A percentile compares a stretch with the other conserved stretches of the same genome.
Evolutionary conservation across 106 monocot genomes (phyloP).

Genomic region (Dioscorea dumetorum): DNA sequence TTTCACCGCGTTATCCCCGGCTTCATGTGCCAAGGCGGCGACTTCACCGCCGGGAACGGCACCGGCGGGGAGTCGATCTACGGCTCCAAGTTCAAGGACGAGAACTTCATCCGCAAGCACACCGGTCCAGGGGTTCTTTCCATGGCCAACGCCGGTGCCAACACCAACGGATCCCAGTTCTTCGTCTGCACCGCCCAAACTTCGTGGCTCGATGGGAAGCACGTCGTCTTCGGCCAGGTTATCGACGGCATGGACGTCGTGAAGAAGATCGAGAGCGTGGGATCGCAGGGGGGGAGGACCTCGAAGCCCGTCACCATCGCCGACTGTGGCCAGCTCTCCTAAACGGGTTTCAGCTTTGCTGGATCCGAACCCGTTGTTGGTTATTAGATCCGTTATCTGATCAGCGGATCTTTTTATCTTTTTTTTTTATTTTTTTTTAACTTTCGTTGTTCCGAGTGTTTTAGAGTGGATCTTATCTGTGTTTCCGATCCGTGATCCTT

Average conservation of each 20-base stretch:
- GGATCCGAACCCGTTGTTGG: background rate
- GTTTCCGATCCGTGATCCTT: no score
- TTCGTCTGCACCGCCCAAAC: conserved; percentile 63
- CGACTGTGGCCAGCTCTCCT: conserved; percentile 59
- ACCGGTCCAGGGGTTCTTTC: conserved; percentile 58
- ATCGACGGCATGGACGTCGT: conserved; percentile 57
- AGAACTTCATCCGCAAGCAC: conserved; percentile 63
- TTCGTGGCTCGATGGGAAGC: conserved; percentile 66
- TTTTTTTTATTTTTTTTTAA: no score
- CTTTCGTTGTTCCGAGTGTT: no score
- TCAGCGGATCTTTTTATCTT: no score
- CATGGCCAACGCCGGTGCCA: conserved; percentile 76
- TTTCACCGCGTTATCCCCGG: conserved; percentile 86
- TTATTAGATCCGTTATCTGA: no score
- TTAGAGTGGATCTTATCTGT: no score
- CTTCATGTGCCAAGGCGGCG: conserved; percentile 95
- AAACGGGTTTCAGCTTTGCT: background rate
- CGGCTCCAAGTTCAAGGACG: conserved; percentile 66
- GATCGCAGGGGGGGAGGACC: conserved; percentile 33
- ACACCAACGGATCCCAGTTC: conserved; percentile 91
- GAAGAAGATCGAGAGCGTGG: conserved; percentile 42
- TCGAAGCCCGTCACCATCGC: conserved; percentile 32
- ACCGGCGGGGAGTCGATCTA: conserved; percentile 89
- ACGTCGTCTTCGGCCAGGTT: conserved; percentile 70
- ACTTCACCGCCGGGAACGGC: conserved; percentile 86